Evolutionary conservation across 2,329 filamentous ascomycete genomes (phyloP).

Genomic region (Cordyceps cateniannulata): DNA sequence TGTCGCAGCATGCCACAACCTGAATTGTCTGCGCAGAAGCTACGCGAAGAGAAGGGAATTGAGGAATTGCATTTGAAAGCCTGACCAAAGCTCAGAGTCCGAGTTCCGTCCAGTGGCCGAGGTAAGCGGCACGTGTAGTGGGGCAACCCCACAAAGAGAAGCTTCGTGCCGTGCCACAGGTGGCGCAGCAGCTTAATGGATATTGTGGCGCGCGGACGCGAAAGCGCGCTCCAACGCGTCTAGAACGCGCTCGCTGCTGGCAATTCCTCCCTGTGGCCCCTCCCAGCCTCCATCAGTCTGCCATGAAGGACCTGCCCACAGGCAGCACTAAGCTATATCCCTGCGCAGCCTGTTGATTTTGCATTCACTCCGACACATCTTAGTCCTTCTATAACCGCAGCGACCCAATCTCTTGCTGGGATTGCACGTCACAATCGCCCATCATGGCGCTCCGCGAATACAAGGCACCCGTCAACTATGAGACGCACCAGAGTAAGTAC

Average conservation of each 20-base stretch:
- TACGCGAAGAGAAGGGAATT: background rate
- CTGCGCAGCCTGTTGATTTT: background rate
- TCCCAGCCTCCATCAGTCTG: slow-evolving; percentile 21
- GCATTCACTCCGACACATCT: background rate
- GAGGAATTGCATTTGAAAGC: background rate
- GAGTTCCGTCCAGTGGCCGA: slow-evolving; percentile 23
- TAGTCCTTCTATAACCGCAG: background rate
- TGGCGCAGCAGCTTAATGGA: slow-evolving; percentile 21
- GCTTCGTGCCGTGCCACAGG: slow-evolving; percentile 13
- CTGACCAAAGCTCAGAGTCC: slow-evolving; percentile 9
- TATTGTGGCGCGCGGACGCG: slow-evolving; percentile 21
- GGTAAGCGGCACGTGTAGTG: slow-evolving; percentile 30
- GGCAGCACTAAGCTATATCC: slow-evolving; percentile 10
- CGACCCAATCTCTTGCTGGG: slow-evolving; percentile 8
- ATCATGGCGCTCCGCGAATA: slow-evolving; percentile 81
- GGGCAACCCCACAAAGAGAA: slow-evolving; percentile 15
- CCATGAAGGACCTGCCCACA: slow-evolving; percentile 2
- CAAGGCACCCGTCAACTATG: slow-evolving; percentile 77
- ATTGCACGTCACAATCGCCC: slow-evolving; percentile 19
- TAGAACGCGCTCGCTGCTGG: slow-evolving; percentile 10
- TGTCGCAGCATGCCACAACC: background rate
- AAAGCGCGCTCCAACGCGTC: slow-evolving; percentile 31
- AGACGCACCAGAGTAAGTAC: slow-evolving; percentile 69
- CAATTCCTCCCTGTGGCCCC: slow-evolving; percentile 9
- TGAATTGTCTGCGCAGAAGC: slow-evolving; percentile 3